These are phyloP conservation scores for Aegilops umbellulata DNA, from an alignment of 176 grass and related monocot species.

Conservation along the genomic window DNA sequence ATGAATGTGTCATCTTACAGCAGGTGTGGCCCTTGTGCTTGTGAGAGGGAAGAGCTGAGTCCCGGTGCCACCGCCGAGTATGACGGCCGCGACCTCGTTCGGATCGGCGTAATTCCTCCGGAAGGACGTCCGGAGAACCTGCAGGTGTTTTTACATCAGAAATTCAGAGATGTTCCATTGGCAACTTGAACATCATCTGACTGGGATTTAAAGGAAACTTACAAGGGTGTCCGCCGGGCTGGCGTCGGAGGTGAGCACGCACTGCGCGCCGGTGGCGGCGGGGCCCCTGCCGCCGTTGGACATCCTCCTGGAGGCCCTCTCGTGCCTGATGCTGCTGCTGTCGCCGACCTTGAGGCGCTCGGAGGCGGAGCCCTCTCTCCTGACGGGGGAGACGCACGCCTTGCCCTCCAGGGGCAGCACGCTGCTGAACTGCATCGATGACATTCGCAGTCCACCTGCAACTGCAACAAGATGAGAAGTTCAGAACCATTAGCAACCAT, in stretches of 20 bases:
- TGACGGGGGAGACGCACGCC: slow-evolving; percentile 44
- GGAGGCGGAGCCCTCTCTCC: slow-evolving; percentile 7
- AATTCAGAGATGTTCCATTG: background rate
- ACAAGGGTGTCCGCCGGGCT: slow-evolving; percentile 36
- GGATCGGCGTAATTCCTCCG: slow-evolving; percentile 67
- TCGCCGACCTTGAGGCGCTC: slow-evolving; percentile 39
- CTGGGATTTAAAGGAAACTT: background rate
- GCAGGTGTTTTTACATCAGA: slow-evolving; percentile 8
- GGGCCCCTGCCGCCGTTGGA: slow-evolving; percentile 29
- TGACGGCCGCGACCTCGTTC: slow-evolving; percentile 75
- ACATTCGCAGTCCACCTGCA: slow-evolving; percentile 31
- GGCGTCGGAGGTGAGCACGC: slow-evolving; percentile 56
- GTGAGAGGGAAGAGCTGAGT: slow-evolving; percentile 87
- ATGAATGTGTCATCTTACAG: slow-evolving; percentile 47
- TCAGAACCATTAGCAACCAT: background rate
- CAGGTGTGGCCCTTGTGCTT: slow-evolving; percentile 88
- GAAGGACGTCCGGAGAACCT: slow-evolving; percentile 59
- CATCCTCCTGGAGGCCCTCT: slow-evolving; percentile 29
- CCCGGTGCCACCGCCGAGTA: slow-evolving; percentile 82
- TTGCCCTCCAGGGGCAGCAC: slow-evolving; percentile 53
- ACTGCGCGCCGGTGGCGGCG: slow-evolving; percentile 13
- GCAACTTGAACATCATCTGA: background rate
- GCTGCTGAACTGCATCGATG: slow-evolving; percentile 68
- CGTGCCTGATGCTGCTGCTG: slow-evolving; percentile 34
- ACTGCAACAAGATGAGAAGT: background rate